Evolutionary conservation across 2,329 filamentous ascomycete genomes (phyloP).

Genomic region (Fusarium pseudonygamai): DNA sequence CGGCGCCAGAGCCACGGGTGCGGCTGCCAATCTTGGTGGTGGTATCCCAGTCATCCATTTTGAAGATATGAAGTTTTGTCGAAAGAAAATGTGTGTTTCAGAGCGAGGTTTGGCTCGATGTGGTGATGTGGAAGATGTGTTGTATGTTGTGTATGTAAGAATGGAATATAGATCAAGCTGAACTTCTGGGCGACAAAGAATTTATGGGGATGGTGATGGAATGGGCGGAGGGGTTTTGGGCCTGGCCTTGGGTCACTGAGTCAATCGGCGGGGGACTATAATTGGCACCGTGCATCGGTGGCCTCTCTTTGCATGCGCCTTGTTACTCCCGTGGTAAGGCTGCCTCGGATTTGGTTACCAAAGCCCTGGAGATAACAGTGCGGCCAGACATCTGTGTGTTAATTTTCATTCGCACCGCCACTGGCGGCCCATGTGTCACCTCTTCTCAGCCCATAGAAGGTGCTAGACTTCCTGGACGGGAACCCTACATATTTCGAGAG

Average conservation of each 20-base stretch:
- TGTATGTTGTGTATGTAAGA: constrained; percentile 23
- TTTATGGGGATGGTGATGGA: constrained; percentile 46
- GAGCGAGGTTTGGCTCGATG: not conserved
- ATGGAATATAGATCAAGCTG: constrained; percentile 33
- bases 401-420: constrained; percentile 37
- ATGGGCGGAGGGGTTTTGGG: constrained; percentile 40
- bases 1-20: constrained; percentile 72
- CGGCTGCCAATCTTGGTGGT: constrained; percentile 96
- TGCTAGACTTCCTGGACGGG: constrained; percentile 40
- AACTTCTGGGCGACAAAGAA: constrained; percentile 35
- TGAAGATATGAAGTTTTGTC: constrained; percentile 52
- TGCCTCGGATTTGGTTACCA: constrained; percentile 4
- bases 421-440: constrained; percentile 26
- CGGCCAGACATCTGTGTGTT: not conserved
- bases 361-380: constrained; percentile 9
- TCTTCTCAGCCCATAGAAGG: constrained; percentile 40
- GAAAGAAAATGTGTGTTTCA: not conserved
- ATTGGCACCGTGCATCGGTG: constrained; percentile 35
- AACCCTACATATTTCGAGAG: constrained; percentile 2
- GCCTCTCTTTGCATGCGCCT: constrained; percentile 30
- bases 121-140: not conserved
- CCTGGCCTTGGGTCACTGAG: constrained; percentile 42
- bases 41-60: constrained; percentile 81
- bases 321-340: constrained; percentile 16
- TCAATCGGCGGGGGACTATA: constrained; percentile 50